Base-by-base conservation (phyloP, 148 eudicot species). In the Limonium bicolor region DNA sequence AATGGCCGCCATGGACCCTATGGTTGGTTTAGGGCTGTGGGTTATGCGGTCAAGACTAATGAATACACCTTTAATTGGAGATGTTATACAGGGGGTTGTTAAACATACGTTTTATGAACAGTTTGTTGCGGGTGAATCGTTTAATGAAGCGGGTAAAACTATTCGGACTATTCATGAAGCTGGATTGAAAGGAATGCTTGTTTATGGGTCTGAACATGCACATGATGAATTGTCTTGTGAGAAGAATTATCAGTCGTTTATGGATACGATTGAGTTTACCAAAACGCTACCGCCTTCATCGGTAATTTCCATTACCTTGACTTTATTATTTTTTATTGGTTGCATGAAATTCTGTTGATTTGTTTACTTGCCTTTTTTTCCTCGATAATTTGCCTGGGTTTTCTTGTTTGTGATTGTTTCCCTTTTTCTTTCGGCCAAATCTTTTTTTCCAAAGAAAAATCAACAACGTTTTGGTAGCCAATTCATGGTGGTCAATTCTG, bases 181-280 rank as follows among this genome's bases (percentile, higher is more conserved):
- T 14, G 97, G 94, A 19, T 34, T 88, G 7, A 67, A 48, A 28
- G 70, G 70, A 4, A 88, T 88, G 97, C 36, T 83, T 14, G 73
- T 59, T 60, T 88, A 83, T 35, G 97, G 94, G 15, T 55, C 69
- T 39, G 97, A 88, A 22, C 92, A 83, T 48, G 92, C 92, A 4
- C 47, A 51, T 21, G 92, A 83, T 39, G 75, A 77, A 36, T 48
- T 29, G 0, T 59, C 78, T 4, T 88, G 97, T 55, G 94, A 80
- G 31, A 13, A 36, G 12, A 88, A 75, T 54, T 39, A 48, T 33
- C 55, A 63, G 0, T 73, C 59, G 36, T 70, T 83, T 50, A 38
- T 74, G 20, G 33, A 49, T 6, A 83, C 94, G 2, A 47, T 72
- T 53, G 84, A 80, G 38, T 63, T 70, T 0, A 65, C 81, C 35